A percentile compares a stretch with the other conserved stretches of the same genome.
Conservation (phyloP, 2,329 filamentous ascomycete genomes). For the Pseudogymnoascus sp. region DNA sequence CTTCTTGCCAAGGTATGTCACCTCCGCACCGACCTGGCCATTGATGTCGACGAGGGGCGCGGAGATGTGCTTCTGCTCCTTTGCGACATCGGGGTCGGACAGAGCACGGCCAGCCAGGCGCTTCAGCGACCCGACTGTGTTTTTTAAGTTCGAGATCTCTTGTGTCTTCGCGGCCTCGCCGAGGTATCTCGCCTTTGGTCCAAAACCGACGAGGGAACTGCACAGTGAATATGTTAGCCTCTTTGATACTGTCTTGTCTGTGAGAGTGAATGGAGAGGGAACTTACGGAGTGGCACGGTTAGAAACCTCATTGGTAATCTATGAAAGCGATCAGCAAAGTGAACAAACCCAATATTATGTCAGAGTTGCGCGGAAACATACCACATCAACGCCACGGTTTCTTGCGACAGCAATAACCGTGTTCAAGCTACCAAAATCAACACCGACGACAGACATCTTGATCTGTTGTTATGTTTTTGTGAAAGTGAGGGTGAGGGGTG, state of each 20-base stretch:
- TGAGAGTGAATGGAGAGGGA: constrained; percentile 6
- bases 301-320: constrained; percentile 99
- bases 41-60: constrained; percentile 80
- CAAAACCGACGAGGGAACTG: constrained; percentile 90
- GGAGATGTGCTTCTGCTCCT: constrained; percentile 87
- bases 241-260: neutral
- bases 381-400: constrained; percentile 98
- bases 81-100: constrained; percentile 82
- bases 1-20: constrained; percentile 89
- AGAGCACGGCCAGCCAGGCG: constrained; percentile 80
- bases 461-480: neutral
- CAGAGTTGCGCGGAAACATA: constrained; percentile 45
- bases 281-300: constrained; percentile 97
- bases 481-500: constrained; percentile 3
- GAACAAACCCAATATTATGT: constrained; percentile 15
- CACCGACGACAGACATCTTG: constrained; percentile 24
- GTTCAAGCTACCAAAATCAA: constrained; percentile 91
- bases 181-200: constrained; percentile 85
- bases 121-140: constrained; percentile 90
- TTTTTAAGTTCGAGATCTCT: constrained; percentile 99
- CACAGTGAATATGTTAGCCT: constrained; percentile 15
- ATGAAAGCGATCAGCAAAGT: constrained; percentile 27
- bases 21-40: constrained; percentile 91
- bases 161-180: constrained; percentile 96
- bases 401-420: constrained; percentile 95